Base-by-base conservation (phyloP, 306 rosid genomes). In the Prunus persica region DNA sequence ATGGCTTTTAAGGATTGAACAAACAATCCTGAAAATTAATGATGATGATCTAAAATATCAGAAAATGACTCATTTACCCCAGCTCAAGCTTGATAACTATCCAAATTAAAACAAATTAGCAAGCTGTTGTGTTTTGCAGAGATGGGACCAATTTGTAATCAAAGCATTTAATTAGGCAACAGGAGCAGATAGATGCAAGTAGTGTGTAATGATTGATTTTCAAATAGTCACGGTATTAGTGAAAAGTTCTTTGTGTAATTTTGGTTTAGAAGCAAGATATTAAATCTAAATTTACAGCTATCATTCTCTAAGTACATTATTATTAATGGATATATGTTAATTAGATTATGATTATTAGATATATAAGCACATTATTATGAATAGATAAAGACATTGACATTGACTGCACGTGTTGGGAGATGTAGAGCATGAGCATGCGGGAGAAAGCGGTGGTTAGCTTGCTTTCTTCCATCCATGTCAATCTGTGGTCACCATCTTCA, bases 191-290 rank as follows among this genome's bases (percentile, higher is more conserved):
- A 54, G 28, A 54, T 19, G 25, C 65, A 71, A 32, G 65, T 52
- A 54, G 76, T 3, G 9, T 32, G 50, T 5, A 32, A 38, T 72
- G 52, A 41, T 72, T 41, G 24, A 38, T 57, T 19, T 52, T 16
- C n/a, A 24, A 16, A 32, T 9, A 19, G 58, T 50, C 61, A 51
- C 58, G 10, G n/a, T 28, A 10, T 27, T 16, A 69, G 73, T 27
- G 25, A 10, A 69, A 49, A 56, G 13, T 20, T 28, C n/a, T 71
- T 54, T 71, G 6, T 54, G 63, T 70, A 51, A 41, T 70, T 69
- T 70, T 70, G 75, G 50, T 71, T 71, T 52, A 55, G 75, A 71
- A 71, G 65, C 65, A 71, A 54, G 20, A 51, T 51, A 20, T 28
- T 38, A 38, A 38, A 38, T 38, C 8, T 38, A 34, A 34, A 34